Conservation (phyloP, 306 rosid species). For the Styphnolobium japonicum region DNA sequence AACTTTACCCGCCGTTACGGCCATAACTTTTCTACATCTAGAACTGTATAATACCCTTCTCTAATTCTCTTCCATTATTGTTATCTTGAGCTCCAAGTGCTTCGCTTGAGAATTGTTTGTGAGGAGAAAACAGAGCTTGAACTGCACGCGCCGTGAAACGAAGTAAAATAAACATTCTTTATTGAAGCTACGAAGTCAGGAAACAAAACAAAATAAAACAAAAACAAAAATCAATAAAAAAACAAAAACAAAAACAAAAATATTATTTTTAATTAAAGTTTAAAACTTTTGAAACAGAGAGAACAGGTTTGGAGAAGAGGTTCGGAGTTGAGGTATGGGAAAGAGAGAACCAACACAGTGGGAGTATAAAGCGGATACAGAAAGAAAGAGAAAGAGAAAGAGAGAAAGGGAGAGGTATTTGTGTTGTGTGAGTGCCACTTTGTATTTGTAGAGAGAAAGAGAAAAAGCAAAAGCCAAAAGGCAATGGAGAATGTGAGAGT, state of each 20-base stretch:
- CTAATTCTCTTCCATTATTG: no score
- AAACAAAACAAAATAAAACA: no score
- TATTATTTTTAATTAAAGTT: not conserved
- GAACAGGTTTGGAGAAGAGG: conserved; percentile 35
- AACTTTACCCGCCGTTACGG: not conserved
- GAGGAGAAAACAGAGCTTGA: not conserved
- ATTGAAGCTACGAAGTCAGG: no score
- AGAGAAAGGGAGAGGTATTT: no score
- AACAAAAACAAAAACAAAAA: no score
- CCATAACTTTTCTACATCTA: not conserved
- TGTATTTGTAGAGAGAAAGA: conserved; percentile 7
- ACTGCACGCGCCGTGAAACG: conserved; percentile 20
- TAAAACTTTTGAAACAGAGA: not conserved
- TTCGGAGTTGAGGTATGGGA: conserved; percentile 30
- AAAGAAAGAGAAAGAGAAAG: conserved; percentile 30
- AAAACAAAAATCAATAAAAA: no score
- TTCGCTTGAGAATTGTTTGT: no score
- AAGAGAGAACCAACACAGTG: not conserved
- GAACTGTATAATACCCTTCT: no score
- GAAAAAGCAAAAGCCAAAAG: conserved; percentile 33
- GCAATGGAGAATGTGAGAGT: conserved; percentile 34
- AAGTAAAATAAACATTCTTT: not conserved
- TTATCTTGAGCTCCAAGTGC: no score
- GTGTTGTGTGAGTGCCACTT: conserved; percentile 11
- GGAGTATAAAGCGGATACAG: conserved; percentile 30